These are phyloP conservation scores for Melanopsichium pennsylvanicum DNA, from an alignment of 1,284 basidiomycete species.

Conservation along the genomic window DNA sequence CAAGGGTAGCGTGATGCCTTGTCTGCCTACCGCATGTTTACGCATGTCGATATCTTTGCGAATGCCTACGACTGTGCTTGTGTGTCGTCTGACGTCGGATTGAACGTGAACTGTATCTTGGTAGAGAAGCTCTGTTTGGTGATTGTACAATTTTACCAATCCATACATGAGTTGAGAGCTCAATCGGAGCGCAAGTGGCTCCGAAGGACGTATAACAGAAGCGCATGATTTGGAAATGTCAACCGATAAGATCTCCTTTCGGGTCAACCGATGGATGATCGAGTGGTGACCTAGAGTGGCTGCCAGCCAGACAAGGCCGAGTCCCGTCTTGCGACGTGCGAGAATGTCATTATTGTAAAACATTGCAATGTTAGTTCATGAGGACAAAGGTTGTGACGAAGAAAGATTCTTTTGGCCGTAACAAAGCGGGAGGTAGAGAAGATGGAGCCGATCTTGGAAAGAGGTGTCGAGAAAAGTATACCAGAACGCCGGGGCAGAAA, in stretches of 20 bases:
- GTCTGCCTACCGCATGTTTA: constrained; percentile 17
- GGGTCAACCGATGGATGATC: constrained; percentile 37
- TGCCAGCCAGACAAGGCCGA: constrained; percentile 60
- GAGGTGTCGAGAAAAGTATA: no score
- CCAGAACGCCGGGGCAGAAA: no score
- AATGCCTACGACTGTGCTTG: neutral
- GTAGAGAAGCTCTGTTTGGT: constrained; percentile 38
- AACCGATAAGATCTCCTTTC: constrained; percentile 39
- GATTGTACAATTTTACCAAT: constrained; percentile 45
- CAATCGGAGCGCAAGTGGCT: constrained; percentile 55
- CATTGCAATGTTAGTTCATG: constrained; percentile 18
- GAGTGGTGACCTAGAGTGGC: constrained; percentile 49
- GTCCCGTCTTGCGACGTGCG: constrained; percentile 35
- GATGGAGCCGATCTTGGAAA: no score
- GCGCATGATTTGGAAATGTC: constrained; percentile 40
- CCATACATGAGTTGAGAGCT: constrained; percentile 54
- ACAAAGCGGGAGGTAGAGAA: no score
- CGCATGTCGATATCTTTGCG: constrained; percentile 37
- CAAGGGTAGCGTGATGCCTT: constrained; percentile 34
- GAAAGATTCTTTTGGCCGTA: no score
- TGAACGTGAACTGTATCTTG: constrained; percentile 31
- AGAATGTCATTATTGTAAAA: constrained; percentile 57
- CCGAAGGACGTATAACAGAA: constrained; percentile 25
- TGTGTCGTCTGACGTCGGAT: constrained; percentile 20
- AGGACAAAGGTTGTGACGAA: no score